These are phyloP conservation scores for Chlorencoelia australis DNA, from an alignment of 2,329 filamentous ascomycete genomes.

Conservation along the genomic window DNA sequence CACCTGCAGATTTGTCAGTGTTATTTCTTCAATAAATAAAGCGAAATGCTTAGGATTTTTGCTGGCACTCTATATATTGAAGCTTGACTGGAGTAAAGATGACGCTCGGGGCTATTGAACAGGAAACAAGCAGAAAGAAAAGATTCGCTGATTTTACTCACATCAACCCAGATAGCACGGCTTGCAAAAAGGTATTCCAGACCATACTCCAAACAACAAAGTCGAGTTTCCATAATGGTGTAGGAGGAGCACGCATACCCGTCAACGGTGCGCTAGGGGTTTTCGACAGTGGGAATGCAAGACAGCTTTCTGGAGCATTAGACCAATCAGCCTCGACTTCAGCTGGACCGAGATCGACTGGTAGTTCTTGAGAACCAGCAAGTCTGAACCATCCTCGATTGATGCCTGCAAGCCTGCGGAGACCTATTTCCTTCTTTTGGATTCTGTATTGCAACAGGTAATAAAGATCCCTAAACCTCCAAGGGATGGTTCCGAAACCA, in stretches of 20 bases:
- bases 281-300: slow-evolving; percentile 55
- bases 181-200: slow-evolving; percentile 70
- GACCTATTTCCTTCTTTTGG: slow-evolving; percentile 39
- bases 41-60: too few relatives aligned
- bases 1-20: slow-evolving; percentile 37
- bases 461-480: slow-evolving; percentile 73
- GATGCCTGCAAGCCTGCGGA: slow-evolving; percentile 63
- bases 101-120: background rate
- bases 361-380: slow-evolving; percentile 51
- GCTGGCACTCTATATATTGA: too few relatives aligned
- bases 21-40: too few relatives aligned
- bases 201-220: slow-evolving; percentile 71
- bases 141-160: background rate
- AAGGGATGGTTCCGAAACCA: slow-evolving; percentile 73
- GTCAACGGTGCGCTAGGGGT: slow-evolving; percentile 62
- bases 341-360: slow-evolving; percentile 41
- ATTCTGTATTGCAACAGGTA: slow-evolving; percentile 59
- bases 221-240: slow-evolving; percentile 65
- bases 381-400: slow-evolving; percentile 70
- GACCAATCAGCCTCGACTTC: slow-evolving; percentile 35
- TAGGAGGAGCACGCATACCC: slow-evolving; percentile 57
- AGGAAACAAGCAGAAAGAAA: background rate
- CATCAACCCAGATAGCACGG: slow-evolving; percentile 64
- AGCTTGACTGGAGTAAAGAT: background rate
- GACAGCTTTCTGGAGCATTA: slow-evolving; percentile 31